phyloP scores from a whole-genome alignment of 192 early-diverging fungal species.

The Coemansia sp. region DNA sequence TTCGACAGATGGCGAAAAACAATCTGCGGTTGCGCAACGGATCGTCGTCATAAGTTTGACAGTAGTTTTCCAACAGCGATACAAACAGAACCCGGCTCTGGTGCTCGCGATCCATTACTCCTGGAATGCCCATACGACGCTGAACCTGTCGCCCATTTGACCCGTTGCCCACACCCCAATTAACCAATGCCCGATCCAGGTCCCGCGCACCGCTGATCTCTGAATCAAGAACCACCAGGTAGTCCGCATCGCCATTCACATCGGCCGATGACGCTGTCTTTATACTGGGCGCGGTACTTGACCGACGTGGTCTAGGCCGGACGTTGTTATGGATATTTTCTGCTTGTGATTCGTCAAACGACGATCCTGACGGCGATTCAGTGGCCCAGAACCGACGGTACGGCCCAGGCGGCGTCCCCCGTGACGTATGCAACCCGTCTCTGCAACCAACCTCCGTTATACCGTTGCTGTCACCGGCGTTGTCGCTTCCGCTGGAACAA shows the following conservation, averaged over 20 bases:
- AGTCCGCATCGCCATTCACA: not conserved
- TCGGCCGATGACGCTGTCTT: not conserved
- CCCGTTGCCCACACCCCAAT: not conserved
- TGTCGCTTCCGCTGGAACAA: not conserved
- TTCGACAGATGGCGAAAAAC: slow-evolving; percentile 88
- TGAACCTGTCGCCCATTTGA: slow-evolving; percentile 1
- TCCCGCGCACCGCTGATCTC: not conserved
- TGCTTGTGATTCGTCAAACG: not conserved
- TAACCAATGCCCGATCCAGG: not conserved
- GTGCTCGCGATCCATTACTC: slow-evolving; percentile 42
- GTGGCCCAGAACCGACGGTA: slow-evolving; percentile 37
- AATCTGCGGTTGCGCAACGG: slow-evolving; percentile 80
- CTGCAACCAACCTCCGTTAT: not conserved
- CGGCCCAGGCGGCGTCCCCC: not conserved
- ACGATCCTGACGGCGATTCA: slow-evolving; percentile 11
- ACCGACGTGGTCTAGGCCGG: slow-evolving; percentile 5
- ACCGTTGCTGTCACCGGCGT: slow-evolving; percentile 1
- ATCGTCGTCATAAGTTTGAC: slow-evolving; percentile 80
- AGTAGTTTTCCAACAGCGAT: slow-evolving; percentile 88
- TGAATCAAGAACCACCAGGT: not conserved
- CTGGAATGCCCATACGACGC: slow-evolving; percentile 13
- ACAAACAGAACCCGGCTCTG: slow-evolving; percentile 85
- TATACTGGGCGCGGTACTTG: not conserved
- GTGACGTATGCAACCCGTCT: not conserved
- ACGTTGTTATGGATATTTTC: not conserved